phyloP scores from a whole-genome alignment of 371 early-diverging fungal species.

The Actinomortierella ambigua region DNA sequence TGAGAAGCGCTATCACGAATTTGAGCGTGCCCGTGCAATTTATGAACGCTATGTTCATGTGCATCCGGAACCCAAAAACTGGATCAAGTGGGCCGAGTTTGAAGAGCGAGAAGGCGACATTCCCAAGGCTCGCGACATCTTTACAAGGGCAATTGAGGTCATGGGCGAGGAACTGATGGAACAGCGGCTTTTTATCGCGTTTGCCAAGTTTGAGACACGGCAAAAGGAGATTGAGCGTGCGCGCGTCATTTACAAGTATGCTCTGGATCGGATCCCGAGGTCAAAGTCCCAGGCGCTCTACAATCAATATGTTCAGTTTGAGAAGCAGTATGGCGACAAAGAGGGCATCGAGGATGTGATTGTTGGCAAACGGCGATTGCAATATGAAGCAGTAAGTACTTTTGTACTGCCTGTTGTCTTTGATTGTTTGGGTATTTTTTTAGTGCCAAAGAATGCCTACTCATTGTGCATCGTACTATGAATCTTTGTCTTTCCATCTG shows the following conservation, averaged over 20 bases:
- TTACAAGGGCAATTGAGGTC: constrained; percentile 84
- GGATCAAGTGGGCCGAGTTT: constrained; percentile 96
- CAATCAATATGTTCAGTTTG: constrained; percentile 93
- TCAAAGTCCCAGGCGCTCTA: constrained; percentile 84
- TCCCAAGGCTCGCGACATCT: constrained; percentile 85
- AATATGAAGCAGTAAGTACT: constrained; percentile 80
- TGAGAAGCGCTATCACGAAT: constrained; percentile 88
- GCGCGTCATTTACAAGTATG: constrained; percentile 94
- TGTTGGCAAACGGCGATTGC: constrained; percentile 80
- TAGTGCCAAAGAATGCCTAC: background rate
- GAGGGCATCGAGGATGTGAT: constrained; percentile 92
- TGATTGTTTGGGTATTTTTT: background rate
- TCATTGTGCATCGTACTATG: background rate
- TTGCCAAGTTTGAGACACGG: constrained; percentile 94
- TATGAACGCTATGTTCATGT: constrained; percentile 87
- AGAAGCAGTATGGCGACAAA: constrained; percentile 92
- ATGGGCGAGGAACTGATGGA: constrained; percentile 90
- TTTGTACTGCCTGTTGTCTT: background rate
- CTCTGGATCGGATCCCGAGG: constrained; percentile 85
- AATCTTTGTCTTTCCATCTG: background rate
- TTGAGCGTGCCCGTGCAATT: constrained; percentile 80
- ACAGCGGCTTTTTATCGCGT: constrained; percentile 89
- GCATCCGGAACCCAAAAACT: constrained; percentile 93
- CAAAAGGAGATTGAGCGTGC: constrained; percentile 93
- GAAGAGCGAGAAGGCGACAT: constrained; percentile 83